Evolutionary conservation across 306 rosid genomes (phyloP), one percentile per base, ranked within the genome.

Genomic region (Fragaria nilgerrensis): DNA sequence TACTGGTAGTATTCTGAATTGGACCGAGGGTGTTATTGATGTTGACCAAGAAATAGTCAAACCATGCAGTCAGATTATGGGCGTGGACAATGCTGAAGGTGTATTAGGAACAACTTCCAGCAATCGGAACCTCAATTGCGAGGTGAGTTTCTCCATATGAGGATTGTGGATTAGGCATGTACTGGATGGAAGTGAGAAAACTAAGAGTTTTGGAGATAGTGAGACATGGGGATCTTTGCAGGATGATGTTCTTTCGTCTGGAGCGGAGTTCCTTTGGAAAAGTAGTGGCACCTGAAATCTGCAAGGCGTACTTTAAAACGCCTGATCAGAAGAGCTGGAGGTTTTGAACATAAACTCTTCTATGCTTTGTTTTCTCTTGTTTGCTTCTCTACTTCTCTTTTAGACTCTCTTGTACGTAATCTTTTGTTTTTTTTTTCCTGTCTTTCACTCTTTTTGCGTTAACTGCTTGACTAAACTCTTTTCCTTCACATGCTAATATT

Each of bases 61-160:
- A 80, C 77, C 84, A 63, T 85, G 85, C 80, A 80, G 82, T 88
- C 82, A 78, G 78, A 70, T 76, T 25, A 59, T 74, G 17, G 79
- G 79, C 64, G 80, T 55, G 72, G 96, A 86, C 68, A 82, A 82
- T 82, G 87, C 83, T 66, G 89, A 87, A 69, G 74, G 70, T 79
- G 85, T 80, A 36, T 77, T 70, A 17, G 58, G 75, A 72, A 80
- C 96, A 75, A 82, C 81, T 83, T 84, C 87, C 72, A 79, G 78
- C 82, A 8, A 81, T 70, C 88, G 76, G 86, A 87, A 79, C 88
- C 96, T 92, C 90, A 88, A 85, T 82, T 83, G 85, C 45, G 82
- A 90, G 95, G 97, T 87, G 90, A 95, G 97, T 92, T 87, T 87
- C 86, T 81, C 86, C 82, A 84, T 85, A 81, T 87, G 92, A 88